Evolutionary conservation across 2,329 filamentous ascomycete species (phyloP).

Genomic region (Nothophaeocryptopus gaeumannii): DNA sequence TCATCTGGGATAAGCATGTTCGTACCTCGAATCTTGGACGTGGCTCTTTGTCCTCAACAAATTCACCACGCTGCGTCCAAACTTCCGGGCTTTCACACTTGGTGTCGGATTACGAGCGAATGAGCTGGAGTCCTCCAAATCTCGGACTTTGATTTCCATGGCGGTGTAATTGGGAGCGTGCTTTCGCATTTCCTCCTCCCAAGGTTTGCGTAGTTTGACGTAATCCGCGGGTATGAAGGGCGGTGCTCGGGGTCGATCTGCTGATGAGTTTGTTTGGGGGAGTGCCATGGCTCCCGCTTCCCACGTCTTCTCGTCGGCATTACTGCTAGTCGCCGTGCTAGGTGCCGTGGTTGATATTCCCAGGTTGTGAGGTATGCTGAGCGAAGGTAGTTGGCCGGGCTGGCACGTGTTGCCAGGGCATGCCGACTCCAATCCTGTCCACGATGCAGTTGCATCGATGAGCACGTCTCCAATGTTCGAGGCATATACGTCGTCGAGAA

Average conservation of each 20-base stretch:
- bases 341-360: constrained; percentile 14
- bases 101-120: constrained; percentile 27
- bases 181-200: constrained; percentile 34
- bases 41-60: constrained; percentile 33
- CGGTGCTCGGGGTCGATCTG: constrained; percentile 25
- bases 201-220: constrained; percentile 29
- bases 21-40: constrained; percentile 15
- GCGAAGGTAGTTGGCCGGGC: constrained; percentile 6
- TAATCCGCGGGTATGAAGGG: constrained; percentile 35
- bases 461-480: constrained; percentile 9
- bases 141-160: constrained; percentile 33
- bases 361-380: constrained; percentile 19
- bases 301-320: constrained; percentile 16
- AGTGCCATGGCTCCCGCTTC: constrained; percentile 13
- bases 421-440: constrained; percentile 7
- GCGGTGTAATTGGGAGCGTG: constrained; percentile 22
- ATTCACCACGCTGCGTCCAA: constrained; percentile 35
- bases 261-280: constrained; percentile 12
- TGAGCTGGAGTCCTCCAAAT: constrained; percentile 29
- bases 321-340: constrained; percentile 20
- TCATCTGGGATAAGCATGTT: constrained; percentile 5
- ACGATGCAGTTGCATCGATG: constrained; percentile 6
- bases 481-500: constrained; percentile 34
- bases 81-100: constrained; percentile 35
- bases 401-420: background rate